Percentiles rank a stretch among this genome's conserved stretches.
Evolutionary conservation across 192 early-diverging fungal species (phyloP).

Genomic region (Cladochytrium replicatum): DNA sequence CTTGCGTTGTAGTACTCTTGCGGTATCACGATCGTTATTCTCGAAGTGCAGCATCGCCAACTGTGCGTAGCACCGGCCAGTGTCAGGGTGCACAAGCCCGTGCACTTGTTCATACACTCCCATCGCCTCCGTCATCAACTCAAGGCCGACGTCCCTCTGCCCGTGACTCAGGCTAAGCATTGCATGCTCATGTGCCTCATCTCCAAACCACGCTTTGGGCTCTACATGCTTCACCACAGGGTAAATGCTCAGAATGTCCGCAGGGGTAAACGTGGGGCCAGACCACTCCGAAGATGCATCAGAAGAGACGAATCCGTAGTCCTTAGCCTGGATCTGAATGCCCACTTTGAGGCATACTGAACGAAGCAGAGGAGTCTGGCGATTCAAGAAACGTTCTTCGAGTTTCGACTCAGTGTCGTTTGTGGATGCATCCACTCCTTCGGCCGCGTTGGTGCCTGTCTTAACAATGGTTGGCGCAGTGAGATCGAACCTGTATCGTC

Average conservation of each 20-base stretch:
- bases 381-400: conserved; percentile 10
- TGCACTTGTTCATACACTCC: conserved; percentile 87
- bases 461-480: conserved; percentile 42
- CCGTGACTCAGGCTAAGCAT: conserved; percentile 66
- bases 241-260: conserved; percentile 59
- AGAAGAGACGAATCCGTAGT: too few species aligned
- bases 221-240: conserved; percentile 65
- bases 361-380: conserved; percentile 55
- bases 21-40: conserved; percentile 52
- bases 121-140: conserved; percentile 73
- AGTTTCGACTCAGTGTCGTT: too few species aligned
- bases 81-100: conserved; percentile 84
- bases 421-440: too few species aligned
- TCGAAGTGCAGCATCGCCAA: conserved; percentile 79
- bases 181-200: conserved; percentile 84
- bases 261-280: conserved; percentile 18
- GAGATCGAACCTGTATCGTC: conserved; percentile 62
- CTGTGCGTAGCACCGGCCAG: conserved; percentile 70
- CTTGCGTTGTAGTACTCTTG: conserved; percentile 51
- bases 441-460: too few species aligned
- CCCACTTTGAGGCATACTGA: conserved; percentile 77
- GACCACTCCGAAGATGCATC: too few species aligned
- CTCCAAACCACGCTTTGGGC: conserved; percentile 66
- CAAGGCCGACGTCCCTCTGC: conserved; percentile 67
- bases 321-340: conserved; percentile 69